Evolutionary conservation across 1,284 basidiomycete species (phyloP), one percentile per base, ranked within the genome.

Genomic region (Pholiota adiposa): DNA sequence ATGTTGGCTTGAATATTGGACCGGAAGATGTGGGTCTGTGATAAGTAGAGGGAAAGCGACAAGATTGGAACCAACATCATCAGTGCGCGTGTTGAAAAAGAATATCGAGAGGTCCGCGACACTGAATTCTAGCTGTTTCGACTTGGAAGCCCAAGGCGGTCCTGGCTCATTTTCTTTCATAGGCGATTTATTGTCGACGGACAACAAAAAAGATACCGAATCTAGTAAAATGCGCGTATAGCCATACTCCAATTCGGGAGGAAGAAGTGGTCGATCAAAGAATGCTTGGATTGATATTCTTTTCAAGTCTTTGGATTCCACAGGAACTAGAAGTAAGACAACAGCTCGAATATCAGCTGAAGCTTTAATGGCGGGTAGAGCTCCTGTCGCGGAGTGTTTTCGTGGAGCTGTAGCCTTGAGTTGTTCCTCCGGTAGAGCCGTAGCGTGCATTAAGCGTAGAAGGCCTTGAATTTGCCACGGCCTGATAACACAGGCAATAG

Each of bases 171-270:
- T n/a, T 5, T 31, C 46, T 43, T 55, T 27, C 31, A 11, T 11
- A 16, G 11, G 3, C 6, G 14, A 27, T 21, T 25, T 38, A 40
- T 56, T 25, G 49, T 34, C 41, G 9, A 56, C 19, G 7, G 71
- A 75, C 34, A 61, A 54, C 2, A 79, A 76, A 3, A 68, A 75
- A 23, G 70, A 75, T 43, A 84, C 67, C 6, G 67, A 69, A 50
- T 92, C 88, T 14, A 90, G 60, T 62, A 86, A 78, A 3, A 89
- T 56, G 16, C 90, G 83, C 40, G 84, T 63, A 67, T 85, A 91
- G 27, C 82, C 77, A 50, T 73, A 71, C 3, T 75, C 67, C 6
- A 87, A 68, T 41, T 65, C 70, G 16, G 84, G 86, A 46, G 86
- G 85, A 7, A 80, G 68, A 23, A 88, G 75, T 2, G 90, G 69